A percentile compares a stretch with the other conserved stretches of the same genome.
These are phyloP conservation scores for Camptophora hylomeconis DNA, from an alignment of 2,329 filamentous ascomycete genomes.

Conservation along the genomic window DNA sequence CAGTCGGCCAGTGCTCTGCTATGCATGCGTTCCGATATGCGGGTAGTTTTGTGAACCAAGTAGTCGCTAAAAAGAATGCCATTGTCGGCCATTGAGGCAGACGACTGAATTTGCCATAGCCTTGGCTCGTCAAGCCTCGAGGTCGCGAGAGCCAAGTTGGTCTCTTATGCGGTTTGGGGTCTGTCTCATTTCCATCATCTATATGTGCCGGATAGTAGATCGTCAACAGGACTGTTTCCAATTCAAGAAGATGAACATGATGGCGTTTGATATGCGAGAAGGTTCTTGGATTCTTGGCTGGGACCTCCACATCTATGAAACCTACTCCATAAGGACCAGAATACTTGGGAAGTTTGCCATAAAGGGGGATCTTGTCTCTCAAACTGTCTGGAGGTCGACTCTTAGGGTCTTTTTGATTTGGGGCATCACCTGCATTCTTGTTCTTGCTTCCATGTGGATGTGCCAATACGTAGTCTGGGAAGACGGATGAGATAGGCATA, in stretches of 20 bases:
- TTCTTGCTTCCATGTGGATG: constrained; percentile 10
- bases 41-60: constrained; percentile 52
- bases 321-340: constrained; percentile 41
- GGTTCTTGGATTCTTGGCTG: constrained; percentile 31
- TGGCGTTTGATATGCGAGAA: constrained; percentile 40
- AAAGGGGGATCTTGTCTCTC: constrained; percentile 35
- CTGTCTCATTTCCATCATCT: constrained; percentile 27
- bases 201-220: constrained; percentile 51
- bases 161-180: constrained; percentile 35
- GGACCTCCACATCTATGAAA: constrained; percentile 44
- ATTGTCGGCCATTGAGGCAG: constrained; percentile 37
- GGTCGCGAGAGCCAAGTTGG: constrained; percentile 52
- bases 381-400: constrained; percentile 31
- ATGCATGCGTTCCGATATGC: constrained; percentile 49
- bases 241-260: constrained; percentile 34
- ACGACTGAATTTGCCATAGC: constrained; percentile 49
- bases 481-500: constrained; percentile 9
- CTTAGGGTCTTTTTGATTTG: constrained; percentile 23
- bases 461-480: constrained; percentile 13
- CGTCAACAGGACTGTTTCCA: constrained; percentile 50
- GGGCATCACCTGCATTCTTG: neutral
- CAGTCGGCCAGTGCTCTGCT: constrained; percentile 42
- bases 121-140: constrained; percentile 41
- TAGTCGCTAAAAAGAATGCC: constrained; percentile 42
- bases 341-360: constrained; percentile 34